phyloP scores from a whole-genome alignment of 1,284 basidiomycete genomes.

The Papiliotrema nemorosa region DNA sequence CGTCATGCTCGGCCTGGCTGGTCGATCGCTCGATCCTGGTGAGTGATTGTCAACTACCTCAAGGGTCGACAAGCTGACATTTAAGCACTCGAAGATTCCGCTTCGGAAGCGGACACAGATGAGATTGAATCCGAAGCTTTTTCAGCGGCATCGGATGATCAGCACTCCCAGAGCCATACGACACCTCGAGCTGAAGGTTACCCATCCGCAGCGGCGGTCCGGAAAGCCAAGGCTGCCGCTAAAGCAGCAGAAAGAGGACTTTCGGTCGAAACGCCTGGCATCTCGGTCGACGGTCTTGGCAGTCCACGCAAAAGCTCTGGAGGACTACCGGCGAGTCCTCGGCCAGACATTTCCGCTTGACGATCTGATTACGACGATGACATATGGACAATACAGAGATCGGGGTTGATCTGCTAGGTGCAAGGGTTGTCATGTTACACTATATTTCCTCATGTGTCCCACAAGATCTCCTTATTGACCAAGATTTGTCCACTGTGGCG shows the following conservation, averaged over 20 bases:
- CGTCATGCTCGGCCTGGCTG: constrained; percentile 40
- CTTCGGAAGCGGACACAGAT: neutral
- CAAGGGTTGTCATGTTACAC: too few relatives aligned
- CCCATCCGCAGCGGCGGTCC: neutral
- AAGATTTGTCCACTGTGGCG: too few relatives aligned
- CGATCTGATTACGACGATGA: too few relatives aligned
- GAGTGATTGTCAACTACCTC: too few relatives aligned
- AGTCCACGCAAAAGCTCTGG: neutral
- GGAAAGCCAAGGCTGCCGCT: neutral
- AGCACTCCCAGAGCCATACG: neutral
- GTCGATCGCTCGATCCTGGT: constrained; percentile 42
- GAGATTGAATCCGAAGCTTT: neutral
- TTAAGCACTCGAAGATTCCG: neutral
- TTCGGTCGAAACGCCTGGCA: neutral
- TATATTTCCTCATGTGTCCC: too few relatives aligned
- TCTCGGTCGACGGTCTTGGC: neutral
- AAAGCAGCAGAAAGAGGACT: neutral
- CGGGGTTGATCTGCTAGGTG: too few relatives aligned
- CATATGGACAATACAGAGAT: too few relatives aligned
- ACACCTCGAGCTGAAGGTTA: constrained; percentile 1
- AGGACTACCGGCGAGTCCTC: neutral
- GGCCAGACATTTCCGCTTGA: neutral
- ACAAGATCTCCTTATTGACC: too few relatives aligned
- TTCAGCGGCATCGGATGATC: neutral
- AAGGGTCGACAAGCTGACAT: neutral